Conservation (phyloP, 768 basidiomycete genomes). For the Tephrocybe sp. region DNA sequence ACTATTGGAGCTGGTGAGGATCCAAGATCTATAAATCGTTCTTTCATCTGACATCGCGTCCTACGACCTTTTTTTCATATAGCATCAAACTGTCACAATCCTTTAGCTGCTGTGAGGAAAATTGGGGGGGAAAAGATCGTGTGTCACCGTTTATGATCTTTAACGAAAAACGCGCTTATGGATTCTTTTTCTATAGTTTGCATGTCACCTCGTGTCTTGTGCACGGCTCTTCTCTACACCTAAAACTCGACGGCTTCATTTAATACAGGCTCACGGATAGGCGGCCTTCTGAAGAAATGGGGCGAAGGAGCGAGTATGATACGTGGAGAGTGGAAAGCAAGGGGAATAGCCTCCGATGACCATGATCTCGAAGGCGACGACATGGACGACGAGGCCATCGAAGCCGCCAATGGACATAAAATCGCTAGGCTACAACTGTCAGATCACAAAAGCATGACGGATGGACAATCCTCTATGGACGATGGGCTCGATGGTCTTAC, state of each 20-base stretch:
- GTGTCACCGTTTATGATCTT: conserved; percentile 23
- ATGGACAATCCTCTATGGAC: conserved; percentile 11
- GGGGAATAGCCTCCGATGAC: conserved; percentile 25
- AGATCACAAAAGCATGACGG: no score
- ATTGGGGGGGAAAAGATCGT: conserved; percentile 87
- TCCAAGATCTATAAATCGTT: not conserved
- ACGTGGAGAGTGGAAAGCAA: conserved; percentile 65
- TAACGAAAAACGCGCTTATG: not conserved
- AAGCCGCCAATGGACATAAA: no score
- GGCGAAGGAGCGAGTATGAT: conserved; percentile 83
- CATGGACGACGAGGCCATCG: conserved; percentile 14
- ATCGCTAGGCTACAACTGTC: no score
- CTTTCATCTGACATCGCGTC: not conserved
- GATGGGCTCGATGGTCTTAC: conserved; percentile 47
- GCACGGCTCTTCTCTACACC: conserved; percentile 64
- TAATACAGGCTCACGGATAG: conserved; percentile 82
- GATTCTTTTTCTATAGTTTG: conserved; percentile 49
- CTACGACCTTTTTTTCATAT: conserved; percentile 4
- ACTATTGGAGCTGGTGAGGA: conserved; percentile 76
- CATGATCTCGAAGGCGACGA: conserved; percentile 25
- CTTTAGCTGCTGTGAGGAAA: conserved; percentile 70
- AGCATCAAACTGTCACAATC: conserved; percentile 89
- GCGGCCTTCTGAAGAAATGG: conserved; percentile 74
- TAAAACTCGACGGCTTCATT: conserved; percentile 73
- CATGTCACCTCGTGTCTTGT: conserved; percentile 68